These are phyloP conservation scores for Cutaneotrichosporon mucoides DNA, from an alignment of 1,284 basidiomycete genomes.

Conservation along the genomic window DNA sequence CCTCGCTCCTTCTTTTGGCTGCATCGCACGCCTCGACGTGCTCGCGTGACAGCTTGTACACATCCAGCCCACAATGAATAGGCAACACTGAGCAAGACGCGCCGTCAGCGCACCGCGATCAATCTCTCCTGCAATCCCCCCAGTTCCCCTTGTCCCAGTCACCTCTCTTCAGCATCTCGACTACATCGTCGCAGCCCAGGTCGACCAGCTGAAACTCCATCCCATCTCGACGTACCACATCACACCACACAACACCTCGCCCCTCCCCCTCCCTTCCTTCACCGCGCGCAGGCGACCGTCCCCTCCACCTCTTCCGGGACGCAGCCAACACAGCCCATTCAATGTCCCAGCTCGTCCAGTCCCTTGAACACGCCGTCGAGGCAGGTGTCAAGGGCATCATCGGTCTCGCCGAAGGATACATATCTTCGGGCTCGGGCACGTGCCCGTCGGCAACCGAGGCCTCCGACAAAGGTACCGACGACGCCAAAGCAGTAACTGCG, in stretches of 20 bases:
- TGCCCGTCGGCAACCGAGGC: neutral
- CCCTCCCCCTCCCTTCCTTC: neutral
- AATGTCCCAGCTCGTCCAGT: conserved; percentile 37
- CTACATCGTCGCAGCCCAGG: too few relatives aligned
- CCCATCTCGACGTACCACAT: neutral
- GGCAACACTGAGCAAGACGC: neutral
- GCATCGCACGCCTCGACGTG: conserved; percentile 3
- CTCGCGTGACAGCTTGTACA: conserved; percentile 3
- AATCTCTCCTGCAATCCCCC: too few relatives aligned
- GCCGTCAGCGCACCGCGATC: neutral
- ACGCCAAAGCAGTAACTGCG: neutral
- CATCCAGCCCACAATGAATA: neutral
- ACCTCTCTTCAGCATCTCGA: neutral
- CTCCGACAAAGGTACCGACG: neutral
- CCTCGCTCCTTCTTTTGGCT: neutral
- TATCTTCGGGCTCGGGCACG: neutral
- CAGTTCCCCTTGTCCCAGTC: too few relatives aligned
- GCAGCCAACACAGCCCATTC: neutral
- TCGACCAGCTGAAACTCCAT: neutral
- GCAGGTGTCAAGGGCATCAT: conserved; percentile 41
- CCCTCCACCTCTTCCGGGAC: too few relatives aligned
- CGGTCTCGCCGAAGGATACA: conserved; percentile 12
- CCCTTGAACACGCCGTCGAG: conserved; percentile 35
- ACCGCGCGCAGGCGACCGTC: too few relatives aligned
- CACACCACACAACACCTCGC: neutral